These are phyloP conservation scores for Umbelopsis sp. DNA, from an alignment of 192 early-diverging fungal species.

Conservation along the genomic window DNA sequence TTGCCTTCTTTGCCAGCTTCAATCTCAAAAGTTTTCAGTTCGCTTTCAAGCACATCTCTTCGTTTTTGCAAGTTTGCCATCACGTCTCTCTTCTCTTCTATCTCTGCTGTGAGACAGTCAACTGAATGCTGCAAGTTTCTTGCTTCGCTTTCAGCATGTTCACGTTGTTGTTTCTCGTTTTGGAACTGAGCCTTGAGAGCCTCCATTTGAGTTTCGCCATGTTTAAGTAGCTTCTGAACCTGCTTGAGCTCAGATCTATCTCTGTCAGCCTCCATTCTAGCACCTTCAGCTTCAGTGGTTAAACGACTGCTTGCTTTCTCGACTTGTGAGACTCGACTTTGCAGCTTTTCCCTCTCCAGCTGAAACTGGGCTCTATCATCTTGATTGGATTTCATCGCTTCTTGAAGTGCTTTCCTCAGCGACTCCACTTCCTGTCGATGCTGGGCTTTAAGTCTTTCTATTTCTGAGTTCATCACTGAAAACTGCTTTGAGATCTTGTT, in stretches of 20 bases:
- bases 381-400: background rate
- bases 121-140: background rate
- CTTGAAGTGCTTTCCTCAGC: background rate
- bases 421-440: conserved; percentile 11
- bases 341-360: background rate
- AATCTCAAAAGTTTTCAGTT: background rate
- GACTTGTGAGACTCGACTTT: background rate
- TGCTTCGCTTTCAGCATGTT: background rate
- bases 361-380: background rate
- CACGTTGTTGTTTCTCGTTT: background rate
- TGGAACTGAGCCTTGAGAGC: background rate
- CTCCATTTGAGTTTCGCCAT: background rate
- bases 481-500: background rate
- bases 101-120: background rate
- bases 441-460: background rate
- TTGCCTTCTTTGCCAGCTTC: background rate
- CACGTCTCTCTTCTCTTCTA: background rate
- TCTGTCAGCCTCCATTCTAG: background rate
- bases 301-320: conserved; percentile 1
- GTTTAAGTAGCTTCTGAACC: background rate
- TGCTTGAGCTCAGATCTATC: background rate
- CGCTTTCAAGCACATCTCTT: background rate
- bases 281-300: background rate
- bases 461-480: conserved; percentile 4
- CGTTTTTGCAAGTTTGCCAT: background rate